These are phyloP conservation scores for Phycomyces nitens DNA, from an alignment of 192 early-diverging fungal genomes.

Conservation along the genomic window DNA sequence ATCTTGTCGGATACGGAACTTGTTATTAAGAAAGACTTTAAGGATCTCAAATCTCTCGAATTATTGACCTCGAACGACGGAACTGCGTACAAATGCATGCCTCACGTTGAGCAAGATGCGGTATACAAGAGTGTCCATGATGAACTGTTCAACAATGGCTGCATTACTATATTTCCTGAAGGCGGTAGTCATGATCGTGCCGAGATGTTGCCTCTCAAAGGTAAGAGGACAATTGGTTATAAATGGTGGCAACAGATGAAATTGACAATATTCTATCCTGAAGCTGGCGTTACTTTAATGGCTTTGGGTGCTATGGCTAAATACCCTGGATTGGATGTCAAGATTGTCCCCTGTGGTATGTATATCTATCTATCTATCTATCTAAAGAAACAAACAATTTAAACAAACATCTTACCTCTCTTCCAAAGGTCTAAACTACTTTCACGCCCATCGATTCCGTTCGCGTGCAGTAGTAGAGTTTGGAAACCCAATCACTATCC, in stretches of 20 bases:
- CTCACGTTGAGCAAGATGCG: slow-evolving; percentile 86
- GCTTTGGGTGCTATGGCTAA: slow-evolving; percentile 86
- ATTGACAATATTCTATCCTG: neutral
- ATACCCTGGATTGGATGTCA: slow-evolving; percentile 81
- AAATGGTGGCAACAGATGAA: slow-evolving; percentile 4
- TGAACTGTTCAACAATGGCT: slow-evolving; percentile 64
- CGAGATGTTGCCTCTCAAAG: slow-evolving; percentile 94
- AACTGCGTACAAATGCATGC: slow-evolving; percentile 60
- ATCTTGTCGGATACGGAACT: slow-evolving; percentile 85
- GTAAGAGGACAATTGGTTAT: slow-evolving; percentile 25
- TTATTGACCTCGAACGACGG: slow-evolving; percentile 57
- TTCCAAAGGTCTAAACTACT: slow-evolving; percentile 82
- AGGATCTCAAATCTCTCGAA: slow-evolving; percentile 62
- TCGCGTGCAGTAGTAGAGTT: slow-evolving; percentile 97
- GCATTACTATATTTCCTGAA: slow-evolving; percentile 97
- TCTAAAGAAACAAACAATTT: too few species aligned
- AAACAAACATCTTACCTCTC: too few species aligned
- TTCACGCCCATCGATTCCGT: slow-evolving; percentile 92
- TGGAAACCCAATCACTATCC: slow-evolving; percentile 84
- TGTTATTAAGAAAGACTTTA: slow-evolving; percentile 72
- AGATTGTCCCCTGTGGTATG: slow-evolving; percentile 81
- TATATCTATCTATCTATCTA: too few species aligned
- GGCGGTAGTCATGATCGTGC: slow-evolving; percentile 97
- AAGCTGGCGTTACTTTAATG: slow-evolving; percentile 79
- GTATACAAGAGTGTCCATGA: slow-evolving; percentile 86